Evolutionary conservation across 306 rosid genomes (phyloP), one percentile per base, ranked within the genome.

Genomic region (Dryas drummondii): DNA sequence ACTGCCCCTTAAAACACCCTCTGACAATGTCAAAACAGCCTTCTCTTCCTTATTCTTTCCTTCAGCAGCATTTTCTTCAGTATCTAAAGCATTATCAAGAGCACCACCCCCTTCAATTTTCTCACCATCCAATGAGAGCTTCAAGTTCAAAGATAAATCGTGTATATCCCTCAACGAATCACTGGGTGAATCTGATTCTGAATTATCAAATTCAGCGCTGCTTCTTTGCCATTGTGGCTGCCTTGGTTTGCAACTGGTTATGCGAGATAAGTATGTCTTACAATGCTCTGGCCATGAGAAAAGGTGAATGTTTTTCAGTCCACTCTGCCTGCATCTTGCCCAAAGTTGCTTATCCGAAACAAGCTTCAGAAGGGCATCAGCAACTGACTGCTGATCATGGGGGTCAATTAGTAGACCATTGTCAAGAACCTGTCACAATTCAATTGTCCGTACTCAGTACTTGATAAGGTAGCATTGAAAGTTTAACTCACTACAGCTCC

Each of bases 341-440:
- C 91, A 87, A 73, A 87, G 86, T 17, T 87, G 91, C 73, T 87
- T 87, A 58, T 87, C 87, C 9, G 87, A 81, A 85, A 87, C 91
- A 78, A 87, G 89, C 75, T 87, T 87, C 68, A 85, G 82, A 70
- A 87, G 91, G 75, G 91, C 89, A 85, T 85, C 89, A 1, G 89
- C 81, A 11, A 87, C 81, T 66, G 87, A 82, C 57, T 78, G 83
- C 70, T 85, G 86, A 79, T 87, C 86, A 62, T 83, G 89, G 70
- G 91, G 91, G 60, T 87, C 89, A 70, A 87, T 73, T 10, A 85
- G 87, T 66, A 87, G 83, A 74, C 82, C 84, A 32, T 84, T 88
- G 79, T 81, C 88, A 68, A 79, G 87, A 57, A 70, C 83, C 89
- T 86, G 76, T 64, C 66, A 72, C 6, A 76, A 55, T 69, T 42